Conservation (phyloP, 1,139 yeast genomes). For the Yamadazyma diospyri region DNA sequence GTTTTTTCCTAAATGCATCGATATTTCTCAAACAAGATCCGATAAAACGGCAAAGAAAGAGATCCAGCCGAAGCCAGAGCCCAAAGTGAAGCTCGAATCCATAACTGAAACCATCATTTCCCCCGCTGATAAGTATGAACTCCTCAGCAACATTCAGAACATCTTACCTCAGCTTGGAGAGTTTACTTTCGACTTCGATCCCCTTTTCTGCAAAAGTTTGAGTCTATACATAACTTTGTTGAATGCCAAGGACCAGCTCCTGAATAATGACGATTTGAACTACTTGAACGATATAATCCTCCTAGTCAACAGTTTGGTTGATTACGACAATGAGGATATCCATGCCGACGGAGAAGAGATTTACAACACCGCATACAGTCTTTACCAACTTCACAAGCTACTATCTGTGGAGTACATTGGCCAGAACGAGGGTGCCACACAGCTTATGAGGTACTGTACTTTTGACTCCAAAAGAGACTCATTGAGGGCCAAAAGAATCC, state of each 20-base stretch:
- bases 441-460: slow-evolving; percentile 28
- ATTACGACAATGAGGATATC: slow-evolving; percentile 28
- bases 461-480: slow-evolving; percentile 12
- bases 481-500: slow-evolving; percentile 4
- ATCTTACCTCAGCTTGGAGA: slow-evolving; percentile 31
- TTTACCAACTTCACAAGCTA: slow-evolving; percentile 21
- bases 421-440: slow-evolving; percentile 13
- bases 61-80: not conserved
- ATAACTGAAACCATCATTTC: slow-evolving; percentile 1
- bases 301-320: slow-evolving; percentile 23
- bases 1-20: slow-evolving; percentile 3
- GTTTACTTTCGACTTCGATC: slow-evolving; percentile 24
- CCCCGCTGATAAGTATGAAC: slow-evolving; percentile 5
- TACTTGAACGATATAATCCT: slow-evolving; percentile 23
- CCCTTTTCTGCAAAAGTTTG: slow-evolving; percentile 21
- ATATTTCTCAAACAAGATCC: not conserved
- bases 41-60: not conserved
- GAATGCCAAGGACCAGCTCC: slow-evolving; percentile 18
- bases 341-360: slow-evolving; percentile 18
- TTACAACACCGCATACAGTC: slow-evolving; percentile 20
- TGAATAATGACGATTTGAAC: slow-evolving; percentile 18
- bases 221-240: slow-evolving; percentile 21
- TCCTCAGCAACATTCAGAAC: slow-evolving; percentile 10
- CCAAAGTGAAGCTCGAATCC: not conserved
- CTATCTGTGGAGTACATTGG: slow-evolving; percentile 10